Percentiles rank a stretch among this genome's conserved stretches.
phyloP scores from a whole-genome alignment of 176 grass and related monocot genomes.

The Oryza longistaminata region DNA sequence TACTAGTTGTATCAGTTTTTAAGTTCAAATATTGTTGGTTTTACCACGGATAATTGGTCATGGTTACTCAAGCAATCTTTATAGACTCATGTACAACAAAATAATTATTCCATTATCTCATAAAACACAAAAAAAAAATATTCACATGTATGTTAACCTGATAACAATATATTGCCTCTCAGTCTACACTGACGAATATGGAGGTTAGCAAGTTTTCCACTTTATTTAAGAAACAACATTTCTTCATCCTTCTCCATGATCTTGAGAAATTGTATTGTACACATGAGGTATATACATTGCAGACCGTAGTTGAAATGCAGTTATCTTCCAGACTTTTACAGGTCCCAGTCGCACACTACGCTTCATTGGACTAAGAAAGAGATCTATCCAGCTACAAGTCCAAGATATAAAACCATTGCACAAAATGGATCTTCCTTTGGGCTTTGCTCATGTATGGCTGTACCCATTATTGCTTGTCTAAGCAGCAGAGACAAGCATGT shows the following conservation, averaged over 20 bases:
- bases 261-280: conserved; percentile 26
- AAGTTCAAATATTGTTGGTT: not conserved
- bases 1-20: too few species aligned
- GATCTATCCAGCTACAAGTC: conserved; percentile 44
- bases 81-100: conserved; percentile 28
- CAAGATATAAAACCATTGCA: conserved; percentile 38
- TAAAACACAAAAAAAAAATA: not conserved
- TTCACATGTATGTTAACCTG: conserved; percentile 38
- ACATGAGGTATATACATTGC: conserved; percentile 32
- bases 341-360: conserved; percentile 8
- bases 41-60: conserved; percentile 3
- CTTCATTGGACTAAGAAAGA: not conserved
- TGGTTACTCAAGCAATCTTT: conserved; percentile 38
- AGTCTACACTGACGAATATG: conserved; percentile 28
- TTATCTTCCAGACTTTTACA: conserved; percentile 33
- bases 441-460: not conserved
- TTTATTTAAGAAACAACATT: conserved; percentile 5
- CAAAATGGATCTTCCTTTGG: conserved; percentile 46
- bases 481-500: conserved; percentile 36
- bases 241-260: conserved; percentile 28
- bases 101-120: conserved; percentile 13
- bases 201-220: conserved; percentile 41
- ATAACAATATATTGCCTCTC: not conserved
- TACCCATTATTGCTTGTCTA: conserved; percentile 33
- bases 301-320: conserved; percentile 1